Evolutionary conservation across 2,329 filamentous ascomycete genomes (phyloP).

Genomic region (Fusarium mangiferae): DNA sequence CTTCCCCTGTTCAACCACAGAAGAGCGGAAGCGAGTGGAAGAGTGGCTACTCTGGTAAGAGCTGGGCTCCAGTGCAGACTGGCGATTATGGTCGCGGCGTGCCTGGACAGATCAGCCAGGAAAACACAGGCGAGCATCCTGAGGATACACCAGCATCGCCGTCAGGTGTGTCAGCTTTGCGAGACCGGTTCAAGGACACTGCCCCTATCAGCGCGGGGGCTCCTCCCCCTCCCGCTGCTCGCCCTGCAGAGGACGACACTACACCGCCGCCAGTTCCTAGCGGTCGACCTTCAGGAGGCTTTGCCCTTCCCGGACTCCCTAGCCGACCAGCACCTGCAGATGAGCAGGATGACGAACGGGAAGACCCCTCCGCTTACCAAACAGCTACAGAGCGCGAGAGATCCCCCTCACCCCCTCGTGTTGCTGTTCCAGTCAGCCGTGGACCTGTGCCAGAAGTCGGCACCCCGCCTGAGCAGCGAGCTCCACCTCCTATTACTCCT

Average conservation of each 20-base stretch:
- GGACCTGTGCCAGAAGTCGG: slow-evolving; percentile 65
- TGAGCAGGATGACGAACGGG: slow-evolving; percentile 58
- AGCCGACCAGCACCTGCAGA: slow-evolving; percentile 65
- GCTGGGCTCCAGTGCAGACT: slow-evolving; percentile 86
- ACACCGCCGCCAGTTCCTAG: slow-evolving; percentile 63
- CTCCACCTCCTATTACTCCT: slow-evolving; percentile 70
- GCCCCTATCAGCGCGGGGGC: slow-evolving; percentile 70
- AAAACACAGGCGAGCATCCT: slow-evolving; percentile 70
- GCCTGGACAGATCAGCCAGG: slow-evolving; percentile 59
- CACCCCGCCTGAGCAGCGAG: slow-evolving; percentile 60
- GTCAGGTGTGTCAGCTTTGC: slow-evolving; percentile 75
- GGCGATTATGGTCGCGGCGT: slow-evolving; percentile 70
- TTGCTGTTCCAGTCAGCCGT: slow-evolving; percentile 86
- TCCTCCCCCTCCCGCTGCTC: slow-evolving; percentile 52
- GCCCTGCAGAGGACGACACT: slow-evolving; percentile 54
- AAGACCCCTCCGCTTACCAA: slow-evolving; percentile 58
- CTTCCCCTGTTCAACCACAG: slow-evolving; percentile 72
- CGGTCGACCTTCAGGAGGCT: slow-evolving; percentile 76
- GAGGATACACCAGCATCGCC: slow-evolving; percentile 65
- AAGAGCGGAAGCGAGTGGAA: slow-evolving; percentile 85
- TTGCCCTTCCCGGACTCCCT: slow-evolving; percentile 82
- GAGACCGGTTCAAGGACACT: slow-evolving; percentile 85
- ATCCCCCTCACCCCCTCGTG: slow-evolving; percentile 77
- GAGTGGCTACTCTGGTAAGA: slow-evolving; percentile 90
- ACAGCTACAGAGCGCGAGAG: slow-evolving; percentile 58